Base-by-base conservation (phyloP, 2,329 filamentous ascomycete species). In the Moelleriella libera region DNA sequence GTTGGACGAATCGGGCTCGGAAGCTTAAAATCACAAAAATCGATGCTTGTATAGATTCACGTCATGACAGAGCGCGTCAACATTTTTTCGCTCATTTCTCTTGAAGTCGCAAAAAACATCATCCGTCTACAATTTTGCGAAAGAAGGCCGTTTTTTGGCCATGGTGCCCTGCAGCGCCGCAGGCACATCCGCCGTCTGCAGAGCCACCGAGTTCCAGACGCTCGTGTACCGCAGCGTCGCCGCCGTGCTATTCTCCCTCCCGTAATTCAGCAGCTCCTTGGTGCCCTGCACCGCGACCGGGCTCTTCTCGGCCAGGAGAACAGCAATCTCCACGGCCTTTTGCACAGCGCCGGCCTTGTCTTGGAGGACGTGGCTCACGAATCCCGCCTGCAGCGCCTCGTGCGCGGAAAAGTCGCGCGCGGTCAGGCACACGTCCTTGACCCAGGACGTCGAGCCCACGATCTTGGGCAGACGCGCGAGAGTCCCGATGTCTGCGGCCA, bases 271-370 rank as follows among this genome's bases (percentile, higher is more conserved):
- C 52, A 94, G 66, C 67, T 92, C 85, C 70, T 95, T 95, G 7
- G 88, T 94, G 5, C 85, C 83, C 68, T 88, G 79, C 53, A 90
- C 85, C 1, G 88, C 88, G 28, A 97, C 81, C 0, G 90, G 90
- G 58, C 85, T 92, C 75, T 96, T 96, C 14, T 63, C 69, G 30
- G 85, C 84, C 49, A 96, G 76, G 57, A 80, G 56, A 9, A 59
- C 65, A 1, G 83, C 87, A 57, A 85, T 59, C 52, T 77, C 70
- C 50, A 89, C 44, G 0, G 75, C 88, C 39, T 74, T 75, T 41
- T 67, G 66, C 29, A 94, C 60, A 2, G 83, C 76, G 42, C 72
- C 74, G 14, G 69, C 70, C 68, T 92, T 86, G 50, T 66, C 70
- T 43, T 75, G 72, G 48, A 74, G 71, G 30, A 88, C 81, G 42